Base-by-base conservation (phyloP, 2,329 filamentous ascomycete genomes). In the Orbilia oligospora region DNA sequence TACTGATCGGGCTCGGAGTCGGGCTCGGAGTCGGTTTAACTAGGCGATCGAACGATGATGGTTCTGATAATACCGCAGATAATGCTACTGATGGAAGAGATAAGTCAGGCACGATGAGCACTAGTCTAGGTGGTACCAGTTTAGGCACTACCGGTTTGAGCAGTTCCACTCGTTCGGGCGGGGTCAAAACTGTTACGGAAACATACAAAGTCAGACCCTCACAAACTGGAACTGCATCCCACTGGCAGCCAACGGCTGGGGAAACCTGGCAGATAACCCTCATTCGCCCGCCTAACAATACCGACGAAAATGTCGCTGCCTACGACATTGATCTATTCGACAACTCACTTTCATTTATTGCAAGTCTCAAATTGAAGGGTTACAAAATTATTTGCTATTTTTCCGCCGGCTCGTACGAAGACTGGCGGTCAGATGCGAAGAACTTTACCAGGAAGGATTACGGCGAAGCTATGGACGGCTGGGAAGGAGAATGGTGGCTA, bases 311-410 rank as follows among this genome's bases (percentile, higher is more conserved):
- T 22, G 81, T 83, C 44, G 79, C 81, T 20, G 86, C 73, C 0
- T 71, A 87, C 8, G 85, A 90, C 79, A 88, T 89, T 0, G 84
- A 86, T 3, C 85, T 91, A 53, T 91, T 88, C 83, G 90, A 91
- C 83, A 90, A 89, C 76, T 85, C 90, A 12, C 89, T 91, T 83
- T 85, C 87, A 71, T 88, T 88, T 64, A 83, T 85, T 5, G 84
- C 85, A 14, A 82, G 84, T 5, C 86, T 84, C 0, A 88, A 90
- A 64, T 77, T 83, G 2, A 82, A 83, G 4, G 84, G 91, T 14
- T 87, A 90, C 49, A 80, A 81, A 2, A 81, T 86, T 68, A 90
- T 93, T 75, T 93, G 91, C 85, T 93, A 93, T 84, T 93, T 93
- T 85, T 91, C 89, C 65, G 91, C 90, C 0, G 91, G 91, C 0